phyloP scores from a whole-genome alignment of 805 yeast species.

The Starmerella khaoyaiensis region DNA sequence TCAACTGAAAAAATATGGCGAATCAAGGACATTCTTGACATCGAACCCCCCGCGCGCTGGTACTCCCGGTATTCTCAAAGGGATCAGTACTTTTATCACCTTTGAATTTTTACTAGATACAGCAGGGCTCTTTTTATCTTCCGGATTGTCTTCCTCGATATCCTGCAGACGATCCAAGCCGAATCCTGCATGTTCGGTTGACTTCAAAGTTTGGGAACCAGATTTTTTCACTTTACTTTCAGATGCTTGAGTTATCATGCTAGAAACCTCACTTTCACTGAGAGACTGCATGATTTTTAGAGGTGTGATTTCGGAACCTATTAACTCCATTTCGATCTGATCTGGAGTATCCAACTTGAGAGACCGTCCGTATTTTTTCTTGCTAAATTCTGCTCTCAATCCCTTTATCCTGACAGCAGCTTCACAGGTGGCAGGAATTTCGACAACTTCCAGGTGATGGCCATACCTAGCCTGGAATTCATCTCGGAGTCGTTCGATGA shows the following conservation, averaged over 20 bases:
- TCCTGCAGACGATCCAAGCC: slow-evolving; percentile 23
- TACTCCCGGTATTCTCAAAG: slow-evolving; percentile 54
- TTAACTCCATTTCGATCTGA: slow-evolving; percentile 58
- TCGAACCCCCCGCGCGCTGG: slow-evolving; percentile 79
- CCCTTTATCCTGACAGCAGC: slow-evolving; percentile 39
- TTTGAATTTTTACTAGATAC: neutral
- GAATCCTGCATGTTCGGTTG: slow-evolving; percentile 27
- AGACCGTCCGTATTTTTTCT: slow-evolving; percentile 24
- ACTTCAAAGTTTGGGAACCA: slow-evolving; percentile 8
- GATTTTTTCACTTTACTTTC: neutral
- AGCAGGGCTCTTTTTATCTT: slow-evolving; percentile 24
- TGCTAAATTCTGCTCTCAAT: slow-evolving; percentile 38
- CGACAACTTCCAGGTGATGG: slow-evolving; percentile 50
- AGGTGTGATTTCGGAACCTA: slow-evolving; percentile 47
- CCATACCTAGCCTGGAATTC: slow-evolving; percentile 76
- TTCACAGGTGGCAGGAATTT: slow-evolving; percentile 40
- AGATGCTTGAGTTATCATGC: slow-evolving; percentile 24
- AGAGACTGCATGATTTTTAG: slow-evolving; percentile 37
- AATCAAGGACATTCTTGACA: slow-evolving; percentile 54
- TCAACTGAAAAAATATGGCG: slow-evolving; percentile 62
- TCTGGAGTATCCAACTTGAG: slow-evolving; percentile 46
- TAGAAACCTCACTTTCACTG: slow-evolving; percentile 23
- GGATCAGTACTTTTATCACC: slow-evolving; percentile 41
- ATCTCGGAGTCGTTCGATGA: slow-evolving; percentile 52
- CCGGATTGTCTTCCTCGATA: slow-evolving; percentile 21